Evolutionary conservation across 1,284 basidiomycete genomes (phyloP), one percentile per base, ranked within the genome.

Genomic region (Ceratobasidium sp.): DNA sequence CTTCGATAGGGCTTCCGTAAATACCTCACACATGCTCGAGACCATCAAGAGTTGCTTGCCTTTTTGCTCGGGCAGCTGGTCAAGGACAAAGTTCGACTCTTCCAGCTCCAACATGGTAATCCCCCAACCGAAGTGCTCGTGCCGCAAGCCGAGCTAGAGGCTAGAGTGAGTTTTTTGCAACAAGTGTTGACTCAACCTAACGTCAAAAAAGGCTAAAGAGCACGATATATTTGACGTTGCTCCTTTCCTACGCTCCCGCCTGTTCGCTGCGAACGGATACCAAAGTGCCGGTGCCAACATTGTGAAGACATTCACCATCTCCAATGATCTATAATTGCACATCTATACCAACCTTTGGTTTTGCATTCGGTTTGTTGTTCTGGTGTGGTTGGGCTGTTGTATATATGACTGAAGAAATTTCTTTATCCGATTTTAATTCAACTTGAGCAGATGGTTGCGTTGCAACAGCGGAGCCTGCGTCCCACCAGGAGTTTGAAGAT

Each of bases 41-140:
- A 99, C 79, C 91, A 97, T 81, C 96, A 99, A 81, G 97, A 99
- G 81, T 82, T 99, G 72, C 86, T 99, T 39, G 87, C 94, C 1
- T 99, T 98, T 88, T 83, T 99, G 75, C 89, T 99, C 26, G 97
- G 97, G 46, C 91, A 95, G 74, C 85, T 98, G 69, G 86, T 99
- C 82, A 99, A 99, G 82, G 96, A 98, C 79, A 94, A 93, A 78
- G 94, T 93, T 41, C 89, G 96, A 48, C 87, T 92, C 76, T 86
- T 92, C 78, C 91, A 94, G 78, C 82, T 92, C 58, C 89, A 92
- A 77, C 85, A 86, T 76, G 90, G 89, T 73, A 87, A 88, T 77
- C 91, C 92, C 78, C 94, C 94, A 0, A 88, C 90, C 34, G 82
- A 88, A 48, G 86, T 97, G 39, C 82, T 86, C 0, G 85, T 97